A percentile compares a stretch with the other conserved stretches of the same genome.
These are phyloP conservation scores for Suillus bovinus DNA, from an alignment of 768 basidiomycete species.

Conservation along the genomic window DNA sequence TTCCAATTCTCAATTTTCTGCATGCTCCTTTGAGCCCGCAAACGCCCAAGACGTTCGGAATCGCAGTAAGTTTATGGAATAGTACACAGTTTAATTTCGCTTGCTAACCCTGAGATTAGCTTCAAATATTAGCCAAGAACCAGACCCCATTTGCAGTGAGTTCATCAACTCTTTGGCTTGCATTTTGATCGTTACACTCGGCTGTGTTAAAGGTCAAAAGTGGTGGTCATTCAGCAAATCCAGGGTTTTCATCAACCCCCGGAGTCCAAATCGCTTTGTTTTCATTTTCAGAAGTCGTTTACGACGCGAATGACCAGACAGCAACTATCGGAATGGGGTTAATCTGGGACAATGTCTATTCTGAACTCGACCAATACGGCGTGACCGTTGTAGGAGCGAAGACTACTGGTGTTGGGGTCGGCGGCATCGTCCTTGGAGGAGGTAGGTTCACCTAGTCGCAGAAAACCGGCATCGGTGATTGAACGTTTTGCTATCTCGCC, in stretches of 20 bases:
- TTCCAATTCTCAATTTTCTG: slow-evolving; percentile 46
- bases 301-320: slow-evolving; percentile 38
- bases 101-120: slow-evolving; percentile 31
- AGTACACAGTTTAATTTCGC: background rate
- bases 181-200: slow-evolving; percentile 2
- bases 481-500: background rate
- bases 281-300: slow-evolving; percentile 45
- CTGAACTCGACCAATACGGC: slow-evolving; percentile 45
- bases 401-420: slow-evolving; percentile 57
- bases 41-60: slow-evolving; percentile 49
- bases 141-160: slow-evolving; percentile 55
- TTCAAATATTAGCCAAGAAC: slow-evolving; percentile 45
- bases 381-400: slow-evolving; percentile 62
- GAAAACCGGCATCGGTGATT: background rate
- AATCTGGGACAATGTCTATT: slow-evolving; percentile 58
- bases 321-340: slow-evolving; percentile 41
- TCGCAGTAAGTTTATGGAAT: slow-evolving; percentile 37
- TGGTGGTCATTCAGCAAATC: slow-evolving; percentile 59
- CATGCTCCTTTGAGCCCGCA: slow-evolving; percentile 61
- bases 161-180: background rate
- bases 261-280: slow-evolving; percentile 62
- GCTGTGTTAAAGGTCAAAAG: slow-evolving; percentile 51
- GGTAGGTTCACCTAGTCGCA: slow-evolving; percentile 27
- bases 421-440: slow-evolving; percentile 59
- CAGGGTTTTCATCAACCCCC: slow-evolving; percentile 57